These are phyloP conservation scores for Fusarium irregulare DNA, from an alignment of 2,329 filamentous ascomycete genomes.

Conservation along the genomic window DNA sequence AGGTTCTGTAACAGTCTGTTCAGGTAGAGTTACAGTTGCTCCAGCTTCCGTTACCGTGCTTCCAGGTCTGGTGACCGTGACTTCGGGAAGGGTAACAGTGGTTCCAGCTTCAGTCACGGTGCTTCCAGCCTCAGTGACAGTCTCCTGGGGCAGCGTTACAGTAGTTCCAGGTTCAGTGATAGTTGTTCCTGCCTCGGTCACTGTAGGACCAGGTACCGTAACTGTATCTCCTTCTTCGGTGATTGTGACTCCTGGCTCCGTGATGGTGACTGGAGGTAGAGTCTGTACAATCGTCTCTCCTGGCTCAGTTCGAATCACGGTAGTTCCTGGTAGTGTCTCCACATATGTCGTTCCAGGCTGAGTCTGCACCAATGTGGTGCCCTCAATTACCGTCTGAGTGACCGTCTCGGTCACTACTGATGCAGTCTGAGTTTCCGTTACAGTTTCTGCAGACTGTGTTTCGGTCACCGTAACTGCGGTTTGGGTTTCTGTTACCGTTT, in stretches of 20 bases:
- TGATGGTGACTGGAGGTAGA: neutral
- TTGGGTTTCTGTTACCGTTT: conserved; percentile 2
- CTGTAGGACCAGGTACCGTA: neutral
- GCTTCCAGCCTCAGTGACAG: conserved; percentile 14
- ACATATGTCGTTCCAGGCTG: neutral
- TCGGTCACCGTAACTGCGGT: neutral
- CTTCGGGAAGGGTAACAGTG: conserved; percentile 10
- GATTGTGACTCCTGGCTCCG: conserved; percentile 6
- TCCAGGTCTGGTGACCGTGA: neutral
- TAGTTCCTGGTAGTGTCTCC: conserved; percentile 1
- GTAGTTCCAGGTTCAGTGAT: conserved; percentile 23
- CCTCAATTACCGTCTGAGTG: neutral
- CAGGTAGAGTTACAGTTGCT: conserved; percentile 16
- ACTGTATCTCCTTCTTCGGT: conserved; percentile 12
- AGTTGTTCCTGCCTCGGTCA: conserved; percentile 7
- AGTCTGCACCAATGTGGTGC: conserved; percentile 19
- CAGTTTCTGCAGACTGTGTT: neutral
- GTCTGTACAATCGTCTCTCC: conserved; percentile 12
- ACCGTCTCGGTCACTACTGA: neutral
- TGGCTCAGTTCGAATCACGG: conserved; percentile 3
- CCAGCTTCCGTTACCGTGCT: conserved; percentile 22
- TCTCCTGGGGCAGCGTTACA: neutral
- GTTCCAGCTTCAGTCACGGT: conserved; percentile 21
- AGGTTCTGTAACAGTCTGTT: conserved; percentile 9
- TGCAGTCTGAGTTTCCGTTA: conserved; percentile 7